Evolutionary conservation across 1,139 yeast genomes (phyloP).

Genomic region (Pichia sp.): DNA sequence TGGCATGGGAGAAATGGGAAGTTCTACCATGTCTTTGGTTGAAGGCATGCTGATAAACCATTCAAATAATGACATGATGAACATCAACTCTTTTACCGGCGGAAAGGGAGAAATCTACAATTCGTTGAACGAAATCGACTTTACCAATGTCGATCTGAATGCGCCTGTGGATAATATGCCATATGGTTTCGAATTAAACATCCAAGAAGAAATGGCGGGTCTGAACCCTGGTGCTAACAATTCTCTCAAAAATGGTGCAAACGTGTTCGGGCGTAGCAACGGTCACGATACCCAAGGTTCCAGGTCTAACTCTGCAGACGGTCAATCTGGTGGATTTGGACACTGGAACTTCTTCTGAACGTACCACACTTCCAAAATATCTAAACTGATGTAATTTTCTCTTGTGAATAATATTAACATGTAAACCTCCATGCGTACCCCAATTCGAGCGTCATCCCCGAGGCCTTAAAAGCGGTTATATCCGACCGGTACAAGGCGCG

Average conservation of each 20-base stretch:
- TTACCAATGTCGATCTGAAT: constrained; percentile 39
- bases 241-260: neutral
- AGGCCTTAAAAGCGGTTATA: neutral
- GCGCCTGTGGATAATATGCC: constrained; percentile 23
- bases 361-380: neutral
- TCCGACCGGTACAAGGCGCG: neutral
- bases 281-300: neutral
- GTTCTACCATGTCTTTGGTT: neutral
- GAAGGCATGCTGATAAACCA: neutral
- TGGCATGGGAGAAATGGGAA: neutral
- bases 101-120: constrained; percentile 42
- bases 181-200: constrained; percentile 13
- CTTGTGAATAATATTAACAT: neutral
- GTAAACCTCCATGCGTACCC: no score
- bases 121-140: constrained; percentile 67
- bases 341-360: neutral
- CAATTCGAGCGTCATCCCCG: no score
- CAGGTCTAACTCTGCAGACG: neutral
- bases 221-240: neutral
- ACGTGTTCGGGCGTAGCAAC: neutral
- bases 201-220: constrained; percentile 3
- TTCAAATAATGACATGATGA: constrained; percentile 7
- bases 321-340: neutral
- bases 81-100: constrained; percentile 26
- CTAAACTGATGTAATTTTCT: neutral